These are phyloP conservation scores for Stephania japonica DNA, from an alignment of 164 flowering plant genomes.

Conservation along the genomic window DNA sequence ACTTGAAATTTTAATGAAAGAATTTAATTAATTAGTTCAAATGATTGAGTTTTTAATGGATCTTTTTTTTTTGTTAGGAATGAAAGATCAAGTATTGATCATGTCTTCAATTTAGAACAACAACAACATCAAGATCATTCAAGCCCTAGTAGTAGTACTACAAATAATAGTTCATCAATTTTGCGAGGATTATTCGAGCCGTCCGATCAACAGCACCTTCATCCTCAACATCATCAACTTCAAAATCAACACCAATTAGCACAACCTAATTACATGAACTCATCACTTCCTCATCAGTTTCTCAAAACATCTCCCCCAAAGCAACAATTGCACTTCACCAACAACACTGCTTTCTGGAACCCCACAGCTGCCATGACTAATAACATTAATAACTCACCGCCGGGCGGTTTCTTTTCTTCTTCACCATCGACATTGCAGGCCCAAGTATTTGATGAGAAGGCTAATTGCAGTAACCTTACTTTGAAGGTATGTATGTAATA, in stretches of 20 bases:
- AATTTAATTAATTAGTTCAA: too few species aligned
- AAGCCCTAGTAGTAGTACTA: conserved; percentile 5
- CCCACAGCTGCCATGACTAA: conserved; percentile 36
- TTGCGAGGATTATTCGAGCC: conserved; percentile 40
- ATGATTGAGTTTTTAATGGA: too few species aligned
- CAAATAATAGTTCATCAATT: conserved; percentile 20
- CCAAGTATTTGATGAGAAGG: conserved; percentile 22
- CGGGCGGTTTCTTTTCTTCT: conserved; percentile 18
- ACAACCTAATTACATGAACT: not conserved
- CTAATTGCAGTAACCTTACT: conserved; percentile 12
- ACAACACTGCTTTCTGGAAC: conserved; percentile 64
- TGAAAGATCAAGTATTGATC: conserved; percentile 14
- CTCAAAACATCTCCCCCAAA: conserved; percentile 37
- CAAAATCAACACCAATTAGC: conserved; percentile 18
- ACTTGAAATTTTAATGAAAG: not conserved
- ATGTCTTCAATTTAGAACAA: conserved; percentile 17
- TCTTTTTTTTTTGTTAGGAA: too few species aligned
- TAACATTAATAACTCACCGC: conserved; percentile 17
- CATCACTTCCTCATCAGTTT: conserved; percentile 36
- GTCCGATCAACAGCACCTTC: conserved; percentile 5
- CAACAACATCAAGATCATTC: not conserved
- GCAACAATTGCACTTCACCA: conserved; percentile 65
- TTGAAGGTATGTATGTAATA: not conserved
- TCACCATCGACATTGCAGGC: conserved; percentile 15
- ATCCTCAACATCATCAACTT: not conserved